Evolutionary conservation across 192 early-diverging fungal species (phyloP).

Genomic region (Coemansia sp.): DNA sequence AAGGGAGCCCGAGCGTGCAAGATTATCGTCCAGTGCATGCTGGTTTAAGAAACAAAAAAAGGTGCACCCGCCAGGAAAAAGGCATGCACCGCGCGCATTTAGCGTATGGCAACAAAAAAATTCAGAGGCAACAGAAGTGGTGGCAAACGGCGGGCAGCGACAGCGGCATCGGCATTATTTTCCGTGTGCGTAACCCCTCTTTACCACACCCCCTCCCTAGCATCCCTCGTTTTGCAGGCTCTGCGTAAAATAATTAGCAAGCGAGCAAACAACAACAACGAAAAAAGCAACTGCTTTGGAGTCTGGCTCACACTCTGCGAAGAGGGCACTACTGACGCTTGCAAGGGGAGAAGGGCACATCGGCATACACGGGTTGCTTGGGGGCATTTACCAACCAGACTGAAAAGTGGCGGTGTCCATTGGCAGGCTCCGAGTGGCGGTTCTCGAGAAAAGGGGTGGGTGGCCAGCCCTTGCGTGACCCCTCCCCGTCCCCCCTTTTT

Average conservation of each 20-base stretch:
- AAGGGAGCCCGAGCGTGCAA: slow-evolving; percentile 52
- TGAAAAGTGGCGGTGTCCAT: slow-evolving; percentile 44
- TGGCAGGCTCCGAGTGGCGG: slow-evolving; percentile 54
- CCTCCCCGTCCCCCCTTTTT: not conserved
- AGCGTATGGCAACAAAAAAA: slow-evolving; percentile 18
- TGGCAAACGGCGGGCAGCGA: slow-evolving; percentile 10
- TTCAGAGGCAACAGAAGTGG: slow-evolving; percentile 1
- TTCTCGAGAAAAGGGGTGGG: slow-evolving; percentile 11
- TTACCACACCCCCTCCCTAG: slow-evolving; percentile 2
- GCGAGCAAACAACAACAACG: slow-evolving; percentile 14
- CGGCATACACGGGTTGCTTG: slow-evolving; percentile 16
- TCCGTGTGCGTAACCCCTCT: slow-evolving; percentile 15
- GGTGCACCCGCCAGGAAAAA: slow-evolving; percentile 13
- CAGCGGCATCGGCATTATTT: slow-evolving; percentile 19
- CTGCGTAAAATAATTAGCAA: not conserved
- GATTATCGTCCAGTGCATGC: slow-evolving; percentile 33
- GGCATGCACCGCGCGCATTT: slow-evolving; percentile 27
- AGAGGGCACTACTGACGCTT: not conserved
- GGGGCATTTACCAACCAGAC: slow-evolving; percentile 14
- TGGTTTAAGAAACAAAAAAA: slow-evolving; percentile 20
- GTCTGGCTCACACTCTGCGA: not conserved
- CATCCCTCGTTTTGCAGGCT: not conserved
- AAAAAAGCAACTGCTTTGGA: not conserved
- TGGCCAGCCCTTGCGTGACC: slow-evolving; percentile 4
- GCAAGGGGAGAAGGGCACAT: slow-evolving; percentile 16